Percentiles rank a stretch among this genome's conserved stretches.
Conservation (phyloP, 768 basidiomycete species). For the Xerocomellus dryophilus region DNA sequence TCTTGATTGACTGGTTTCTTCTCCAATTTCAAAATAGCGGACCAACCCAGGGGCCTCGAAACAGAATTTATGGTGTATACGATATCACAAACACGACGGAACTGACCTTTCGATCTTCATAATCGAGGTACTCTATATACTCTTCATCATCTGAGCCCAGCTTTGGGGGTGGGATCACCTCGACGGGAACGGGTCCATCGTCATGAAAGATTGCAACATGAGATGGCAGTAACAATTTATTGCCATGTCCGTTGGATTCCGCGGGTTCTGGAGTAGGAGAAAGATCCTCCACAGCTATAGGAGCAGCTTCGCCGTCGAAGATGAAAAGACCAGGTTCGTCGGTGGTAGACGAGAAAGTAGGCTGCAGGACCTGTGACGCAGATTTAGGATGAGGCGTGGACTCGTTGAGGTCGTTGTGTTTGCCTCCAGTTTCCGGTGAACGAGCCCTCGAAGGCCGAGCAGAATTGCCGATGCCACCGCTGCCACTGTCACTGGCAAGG, state of each 20-base stretch:
- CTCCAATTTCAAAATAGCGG: conserved; percentile 63
- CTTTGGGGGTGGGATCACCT: conserved; percentile 44
- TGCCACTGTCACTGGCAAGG: not conserved
- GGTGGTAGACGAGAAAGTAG: conserved; percentile 13
- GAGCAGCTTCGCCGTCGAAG: conserved; percentile 46
- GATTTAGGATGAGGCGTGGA: conserved; percentile 34
- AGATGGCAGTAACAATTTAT: conserved; percentile 54
- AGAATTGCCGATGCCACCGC: conserved; percentile 14
- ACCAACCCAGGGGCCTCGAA: conserved; percentile 45
- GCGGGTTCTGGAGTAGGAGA: conserved; percentile 8
- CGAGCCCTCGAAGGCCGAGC: conserved; percentile 18
- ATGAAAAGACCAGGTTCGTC: conserved; percentile 40
- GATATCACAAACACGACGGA: not conserved
- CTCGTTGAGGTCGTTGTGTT: conserved; percentile 1
- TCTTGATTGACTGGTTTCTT: conserved; percentile 39
- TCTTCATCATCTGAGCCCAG: conserved; percentile 52
- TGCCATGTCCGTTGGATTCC: conserved; percentile 18
- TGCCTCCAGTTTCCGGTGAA: conserved; percentile 14
- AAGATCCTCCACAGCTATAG: conserved; percentile 28
- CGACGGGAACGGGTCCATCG: conserved; percentile 36
- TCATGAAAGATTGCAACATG: conserved; percentile 59
- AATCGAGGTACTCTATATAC: conserved; percentile 78
- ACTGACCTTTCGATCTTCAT: conserved; percentile 59
- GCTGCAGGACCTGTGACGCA: conserved; percentile 37
- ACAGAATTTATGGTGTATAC: not conserved